phyloP scores from a whole-genome alignment of 306 rosid genomes.

The Prunus mume region DNA sequence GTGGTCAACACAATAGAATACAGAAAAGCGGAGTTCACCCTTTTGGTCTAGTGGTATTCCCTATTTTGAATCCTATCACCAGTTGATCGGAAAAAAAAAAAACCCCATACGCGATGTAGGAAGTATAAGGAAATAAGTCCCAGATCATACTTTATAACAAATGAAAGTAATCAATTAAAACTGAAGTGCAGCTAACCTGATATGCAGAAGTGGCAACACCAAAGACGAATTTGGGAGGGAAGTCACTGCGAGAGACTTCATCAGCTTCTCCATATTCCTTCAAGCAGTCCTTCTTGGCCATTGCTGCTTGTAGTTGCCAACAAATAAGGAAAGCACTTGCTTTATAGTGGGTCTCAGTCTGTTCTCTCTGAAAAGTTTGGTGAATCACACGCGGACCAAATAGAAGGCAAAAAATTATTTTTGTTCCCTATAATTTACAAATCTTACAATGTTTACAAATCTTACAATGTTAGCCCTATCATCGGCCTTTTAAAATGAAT shows the following conservation, averaged over 20 bases:
- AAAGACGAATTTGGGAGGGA: conserved; percentile 77
- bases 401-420: too few relatives aligned
- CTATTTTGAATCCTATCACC: neutral
- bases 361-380: too few relatives aligned
- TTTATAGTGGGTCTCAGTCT: neutral
- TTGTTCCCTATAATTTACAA: too few relatives aligned
- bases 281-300: conserved; percentile 43
- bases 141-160: conserved; percentile 22
- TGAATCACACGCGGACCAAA: too few relatives aligned
- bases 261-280: conserved; percentile 19
- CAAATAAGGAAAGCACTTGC: too few relatives aligned
- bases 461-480: too few relatives aligned
- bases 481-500: too few relatives aligned
- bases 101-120: too few relatives aligned
- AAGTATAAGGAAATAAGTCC: neutral
- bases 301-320: conserved; percentile 16
- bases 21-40: neutral
- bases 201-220: conserved; percentile 90
- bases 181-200: conserved; percentile 47
- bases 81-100: neutral
- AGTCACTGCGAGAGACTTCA: conserved; percentile 54
- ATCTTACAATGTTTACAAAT: too few relatives aligned
- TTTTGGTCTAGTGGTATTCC: neutral
- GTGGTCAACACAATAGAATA: neutral
- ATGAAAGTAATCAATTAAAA: neutral